Conservation (phyloP, 2,329 filamentous ascomycete genomes). For the Bipolaris oryzae region DNA sequence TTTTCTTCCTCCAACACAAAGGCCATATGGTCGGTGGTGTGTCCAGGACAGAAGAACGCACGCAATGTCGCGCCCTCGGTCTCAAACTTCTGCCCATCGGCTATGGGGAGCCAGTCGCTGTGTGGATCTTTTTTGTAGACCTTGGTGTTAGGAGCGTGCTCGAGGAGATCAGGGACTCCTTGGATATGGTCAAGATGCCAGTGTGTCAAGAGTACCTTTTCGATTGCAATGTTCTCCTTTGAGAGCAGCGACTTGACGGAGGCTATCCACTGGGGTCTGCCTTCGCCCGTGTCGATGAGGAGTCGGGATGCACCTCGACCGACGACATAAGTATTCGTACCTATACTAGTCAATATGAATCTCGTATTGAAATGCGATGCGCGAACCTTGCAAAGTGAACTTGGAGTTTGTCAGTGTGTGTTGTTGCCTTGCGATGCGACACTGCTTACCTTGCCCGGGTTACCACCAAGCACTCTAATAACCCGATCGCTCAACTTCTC, state of each 20-base stretch:
- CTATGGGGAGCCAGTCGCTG: conserved; percentile 59
- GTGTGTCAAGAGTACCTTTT: conserved; percentile 80
- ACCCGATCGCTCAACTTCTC: conserved; percentile 78
- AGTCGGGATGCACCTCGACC: conserved; percentile 75
- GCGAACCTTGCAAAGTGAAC: conserved; percentile 67
- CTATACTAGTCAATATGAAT: conserved; percentile 49
- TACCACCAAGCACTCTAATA: conserved; percentile 85
- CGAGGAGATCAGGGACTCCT: conserved; percentile 73
- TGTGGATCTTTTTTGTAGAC: conserved; percentile 71
- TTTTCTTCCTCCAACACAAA: conserved; percentile 78
- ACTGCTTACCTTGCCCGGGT: conserved; percentile 75
- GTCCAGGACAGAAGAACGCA: conserved; percentile 73
- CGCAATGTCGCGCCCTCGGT: conserved; percentile 69
- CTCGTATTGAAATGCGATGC: neutral
- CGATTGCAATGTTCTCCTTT: conserved; percentile 71
- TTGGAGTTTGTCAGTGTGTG: conserved; percentile 37
- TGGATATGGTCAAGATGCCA: conserved; percentile 89
- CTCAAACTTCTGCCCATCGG: conserved; percentile 61
- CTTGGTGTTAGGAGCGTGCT: conserved; percentile 65
- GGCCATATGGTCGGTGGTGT: conserved; percentile 81
- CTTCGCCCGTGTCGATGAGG: conserved; percentile 90
- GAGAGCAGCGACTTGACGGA: conserved; percentile 68
- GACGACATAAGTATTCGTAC: conserved; percentile 94
- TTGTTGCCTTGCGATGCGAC: neutral
- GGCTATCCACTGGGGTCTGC: conserved; percentile 73